Conservation (phyloP, 202 grass and related monocot species). For the Setaria viridis region DNA sequence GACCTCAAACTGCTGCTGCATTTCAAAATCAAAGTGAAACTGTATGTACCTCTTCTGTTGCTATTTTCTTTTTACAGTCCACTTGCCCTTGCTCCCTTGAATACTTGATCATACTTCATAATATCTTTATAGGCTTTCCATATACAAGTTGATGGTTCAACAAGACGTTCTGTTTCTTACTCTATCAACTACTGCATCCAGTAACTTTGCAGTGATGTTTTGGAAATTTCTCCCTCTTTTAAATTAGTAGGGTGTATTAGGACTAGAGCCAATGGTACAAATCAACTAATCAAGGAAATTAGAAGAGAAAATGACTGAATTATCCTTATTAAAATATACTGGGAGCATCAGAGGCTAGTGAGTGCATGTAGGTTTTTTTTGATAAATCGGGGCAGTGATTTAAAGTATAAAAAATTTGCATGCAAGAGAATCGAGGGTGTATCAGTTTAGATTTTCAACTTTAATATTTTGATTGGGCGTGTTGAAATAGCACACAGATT, state of each 20-base stretch:
- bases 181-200: conserved; percentile 9
- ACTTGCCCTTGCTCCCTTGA: background rate
- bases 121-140: background rate
- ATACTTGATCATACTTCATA: conserved; percentile 8
- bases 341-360: background rate
- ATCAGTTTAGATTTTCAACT: background rate
- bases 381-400: background rate
- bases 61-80: conserved; percentile 40
- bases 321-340: background rate
- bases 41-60: conserved; percentile 51
- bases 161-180: background rate
- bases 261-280: too few species aligned
- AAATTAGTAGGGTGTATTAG: background rate
- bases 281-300: background rate
- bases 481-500: background rate
- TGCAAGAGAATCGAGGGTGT: background rate
- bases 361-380: background rate
- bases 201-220: background rate
- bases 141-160: background rate
- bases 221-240: background rate
- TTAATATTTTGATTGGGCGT: background rate
- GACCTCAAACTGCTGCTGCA: conserved; percentile 65
- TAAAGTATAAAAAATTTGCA: background rate
- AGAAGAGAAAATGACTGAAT: background rate
- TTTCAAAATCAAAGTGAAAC: conserved; percentile 89